Percentiles rank a stretch among this genome's conserved stretches.
phyloP scores from a whole-genome alignment of 2,329 filamentous ascomycete species.

The Shiraia sp. region DNA sequence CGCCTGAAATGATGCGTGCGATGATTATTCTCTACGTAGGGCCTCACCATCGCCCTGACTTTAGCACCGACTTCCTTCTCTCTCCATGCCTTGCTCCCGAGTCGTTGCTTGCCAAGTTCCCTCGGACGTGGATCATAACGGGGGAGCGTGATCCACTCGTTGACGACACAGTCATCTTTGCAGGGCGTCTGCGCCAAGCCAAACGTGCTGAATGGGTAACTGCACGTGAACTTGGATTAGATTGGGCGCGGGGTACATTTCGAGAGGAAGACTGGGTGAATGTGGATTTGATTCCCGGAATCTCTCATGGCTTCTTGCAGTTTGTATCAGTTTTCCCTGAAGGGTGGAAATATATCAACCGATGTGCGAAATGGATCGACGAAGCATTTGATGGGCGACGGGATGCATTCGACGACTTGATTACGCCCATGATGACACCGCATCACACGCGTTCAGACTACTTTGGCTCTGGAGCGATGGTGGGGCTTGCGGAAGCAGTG shows the following conservation, averaged over 20 bases:
- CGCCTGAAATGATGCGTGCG: slow-evolving; percentile 96
- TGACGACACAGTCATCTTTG: slow-evolving; percentile 96
- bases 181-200: slow-evolving; percentile 81
- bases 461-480: slow-evolving; percentile 63
- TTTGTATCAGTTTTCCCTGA: slow-evolving; percentile 88
- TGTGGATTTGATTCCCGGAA: slow-evolving; percentile 82
- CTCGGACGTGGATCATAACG: slow-evolving; percentile 91
- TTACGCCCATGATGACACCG: slow-evolving; percentile 19
- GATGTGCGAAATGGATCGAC: slow-evolving; percentile 79
- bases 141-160: slow-evolving; percentile 94
- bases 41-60: slow-evolving; percentile 89
- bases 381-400: slow-evolving; percentile 66
- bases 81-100: slow-evolving; percentile 91
- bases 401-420: slow-evolving; percentile 18
- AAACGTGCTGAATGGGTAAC: slow-evolving; percentile 63
- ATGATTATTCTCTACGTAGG: slow-evolving; percentile 99
- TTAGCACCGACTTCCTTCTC: slow-evolving; percentile 85
- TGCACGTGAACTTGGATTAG: slow-evolving; percentile 59
- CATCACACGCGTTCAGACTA: slow-evolving; percentile 66
- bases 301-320: slow-evolving; percentile 92
- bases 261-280: slow-evolving; percentile 77
- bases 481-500: slow-evolving; percentile 80
- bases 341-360: slow-evolving; percentile 83
- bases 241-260: slow-evolving; percentile 60
- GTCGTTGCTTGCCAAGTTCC: slow-evolving; percentile 78